These are phyloP conservation scores for Eimeria sp. DNA, from an alignment of 169 alveolate genomes.

Conservation along the genomic window DNA sequence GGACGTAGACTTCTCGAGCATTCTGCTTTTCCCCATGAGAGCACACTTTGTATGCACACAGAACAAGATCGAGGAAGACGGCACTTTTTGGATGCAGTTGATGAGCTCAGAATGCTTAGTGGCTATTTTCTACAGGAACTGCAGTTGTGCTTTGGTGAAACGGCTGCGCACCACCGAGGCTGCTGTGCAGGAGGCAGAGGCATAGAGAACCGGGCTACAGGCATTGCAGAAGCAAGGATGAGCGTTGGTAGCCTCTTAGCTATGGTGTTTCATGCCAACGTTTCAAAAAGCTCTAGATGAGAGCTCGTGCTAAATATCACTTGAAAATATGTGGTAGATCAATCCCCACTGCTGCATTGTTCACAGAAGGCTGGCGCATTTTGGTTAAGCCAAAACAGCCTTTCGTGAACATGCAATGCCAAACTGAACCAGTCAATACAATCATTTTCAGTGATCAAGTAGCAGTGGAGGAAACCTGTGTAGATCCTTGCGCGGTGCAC, in stretches of 20 bases:
- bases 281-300: background rate
- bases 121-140: background rate
- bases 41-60: background rate
- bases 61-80: background rate
- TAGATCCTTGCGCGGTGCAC: too few relatives aligned
- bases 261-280: background rate
- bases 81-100: background rate
- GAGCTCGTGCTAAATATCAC: background rate
- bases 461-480: too few relatives aligned
- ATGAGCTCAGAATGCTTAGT: background rate
- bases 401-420: background rate
- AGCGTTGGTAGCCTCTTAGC: background rate
- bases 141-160: background rate
- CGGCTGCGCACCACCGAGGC: background rate
- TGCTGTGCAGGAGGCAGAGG: background rate
- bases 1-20: too few relatives aligned
- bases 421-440: background rate
- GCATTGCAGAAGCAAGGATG: background rate
- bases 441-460: too few relatives aligned
- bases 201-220: background rate
- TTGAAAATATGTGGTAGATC: background rate
- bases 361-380: background rate
- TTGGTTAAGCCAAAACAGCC: background rate
- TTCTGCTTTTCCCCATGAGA: background rate
- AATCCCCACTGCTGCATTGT: background rate